phyloP scores from a whole-genome alignment of 208 protist genomes.

The Trypanosoma avium region DNA sequence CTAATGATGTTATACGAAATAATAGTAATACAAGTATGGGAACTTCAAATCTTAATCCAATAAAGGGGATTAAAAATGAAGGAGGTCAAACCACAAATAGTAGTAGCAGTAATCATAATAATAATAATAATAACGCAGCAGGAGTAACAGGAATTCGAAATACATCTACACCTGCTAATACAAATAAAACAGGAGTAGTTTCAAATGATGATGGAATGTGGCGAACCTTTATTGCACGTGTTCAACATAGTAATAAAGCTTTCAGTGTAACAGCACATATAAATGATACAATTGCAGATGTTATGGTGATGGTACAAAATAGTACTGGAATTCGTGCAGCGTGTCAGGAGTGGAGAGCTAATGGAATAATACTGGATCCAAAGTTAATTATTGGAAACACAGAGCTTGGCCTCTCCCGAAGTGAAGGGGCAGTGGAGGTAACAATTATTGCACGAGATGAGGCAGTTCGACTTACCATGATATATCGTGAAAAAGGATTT shows the following conservation, averaged over 20 bases:
- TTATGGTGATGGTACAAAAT: slow-evolving; percentile 82
- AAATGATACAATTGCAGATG: slow-evolving; percentile 65
- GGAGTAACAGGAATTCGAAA: neutral
- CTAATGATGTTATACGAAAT: too few relatives aligned
- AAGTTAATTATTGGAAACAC: slow-evolving; percentile 51
- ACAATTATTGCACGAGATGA: slow-evolving; percentile 70
- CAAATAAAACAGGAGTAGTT: slow-evolving; percentile 38
- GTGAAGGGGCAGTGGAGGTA: slow-evolving; percentile 48
- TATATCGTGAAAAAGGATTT: slow-evolving; percentile 50
- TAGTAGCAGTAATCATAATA: neutral
- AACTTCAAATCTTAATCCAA: too few relatives aligned
- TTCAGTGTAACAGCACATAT: slow-evolving; percentile 88
- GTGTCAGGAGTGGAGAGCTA: slow-evolving; percentile 72
- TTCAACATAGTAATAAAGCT: slow-evolving; percentile 59
- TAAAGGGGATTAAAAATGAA: too few relatives aligned
- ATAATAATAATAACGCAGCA: neutral
- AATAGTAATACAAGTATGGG: too few relatives aligned
- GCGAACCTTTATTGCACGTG: slow-evolving; percentile 58
- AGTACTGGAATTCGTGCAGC: slow-evolving; percentile 64
- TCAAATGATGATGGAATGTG: slow-evolving; percentile 37
- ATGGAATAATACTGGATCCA: slow-evolving; percentile 37
- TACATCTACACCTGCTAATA: neutral
- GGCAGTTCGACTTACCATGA: slow-evolving; percentile 49
- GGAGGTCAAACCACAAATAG: too few relatives aligned
- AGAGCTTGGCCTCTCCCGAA: slow-evolving; percentile 48